phyloP scores from a whole-genome alignment of 2,329 filamentous ascomycete species.

The Arachnomyces sp. region DNA sequence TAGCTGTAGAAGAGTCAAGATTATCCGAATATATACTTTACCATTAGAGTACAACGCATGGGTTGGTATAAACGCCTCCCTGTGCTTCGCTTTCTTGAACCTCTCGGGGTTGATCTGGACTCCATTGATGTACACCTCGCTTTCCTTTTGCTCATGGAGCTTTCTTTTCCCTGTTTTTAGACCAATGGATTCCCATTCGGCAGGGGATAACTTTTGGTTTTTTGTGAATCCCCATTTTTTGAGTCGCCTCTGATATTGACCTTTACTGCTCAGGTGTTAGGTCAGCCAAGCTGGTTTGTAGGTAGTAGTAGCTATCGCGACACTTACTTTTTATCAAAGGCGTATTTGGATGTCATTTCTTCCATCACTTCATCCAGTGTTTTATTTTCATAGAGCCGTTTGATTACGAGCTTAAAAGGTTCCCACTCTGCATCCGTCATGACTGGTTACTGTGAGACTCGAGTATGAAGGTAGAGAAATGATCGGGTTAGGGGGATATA shows the following conservation, averaged over 20 bases:
- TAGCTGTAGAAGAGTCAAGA: conserved; percentile 1
- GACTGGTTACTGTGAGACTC: neutral
- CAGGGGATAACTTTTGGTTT: neutral
- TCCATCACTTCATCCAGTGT: conserved; percentile 8
- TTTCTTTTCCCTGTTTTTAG: conserved; percentile 12
- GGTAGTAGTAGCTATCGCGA: neutral
- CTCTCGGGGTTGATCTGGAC: conserved; percentile 7
- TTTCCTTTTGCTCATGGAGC: conserved; percentile 9
- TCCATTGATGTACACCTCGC: conserved; percentile 12
- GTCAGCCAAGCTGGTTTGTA: neutral
- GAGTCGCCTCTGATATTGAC: conserved; percentile 5
- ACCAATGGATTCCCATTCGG: conserved; percentile 7
- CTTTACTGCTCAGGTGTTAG: conserved; percentile 1
- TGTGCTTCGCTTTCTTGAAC: conserved; percentile 3
- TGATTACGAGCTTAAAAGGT: conserved; percentile 11
- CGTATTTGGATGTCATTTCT: conserved; percentile 11
- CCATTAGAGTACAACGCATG: neutral
- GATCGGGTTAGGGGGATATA: neutral
- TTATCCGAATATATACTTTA: conserved; percentile 1
- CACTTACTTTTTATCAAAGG: conserved; percentile 10
- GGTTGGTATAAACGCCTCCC: conserved; percentile 2
- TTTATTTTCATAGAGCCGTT: conserved; percentile 12
- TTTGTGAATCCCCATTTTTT: conserved; percentile 5
- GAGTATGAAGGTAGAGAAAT: conserved; percentile 2
- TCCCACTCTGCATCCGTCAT: conserved; percentile 11